Evolutionary conservation across 768 basidiomycete genomes (phyloP).

Genomic region (Tricholoma saponaceum): DNA sequence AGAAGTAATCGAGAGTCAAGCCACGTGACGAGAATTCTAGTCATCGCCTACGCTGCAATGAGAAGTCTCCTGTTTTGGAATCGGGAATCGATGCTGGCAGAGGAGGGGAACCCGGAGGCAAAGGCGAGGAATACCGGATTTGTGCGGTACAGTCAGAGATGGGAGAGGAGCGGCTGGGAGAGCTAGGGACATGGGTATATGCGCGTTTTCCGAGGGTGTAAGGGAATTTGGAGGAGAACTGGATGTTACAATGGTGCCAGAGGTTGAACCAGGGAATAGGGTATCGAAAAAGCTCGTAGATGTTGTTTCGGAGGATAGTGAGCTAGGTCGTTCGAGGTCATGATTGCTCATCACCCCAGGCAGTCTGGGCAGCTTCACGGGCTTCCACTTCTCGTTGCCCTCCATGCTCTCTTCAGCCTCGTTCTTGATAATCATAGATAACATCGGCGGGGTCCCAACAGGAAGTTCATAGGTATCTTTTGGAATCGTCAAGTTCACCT

Average conservation of each 20-base stretch:
- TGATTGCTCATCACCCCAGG: neutral
- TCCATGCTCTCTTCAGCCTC: neutral
- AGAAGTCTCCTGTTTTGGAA: too few species aligned
- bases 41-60: too few species aligned
- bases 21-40: neutral
- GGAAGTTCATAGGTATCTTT: too few species aligned
- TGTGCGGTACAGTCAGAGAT: neutral
- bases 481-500: slow-evolving; percentile 31
- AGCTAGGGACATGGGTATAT: neutral
- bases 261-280: neutral
- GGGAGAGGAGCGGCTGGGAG: too few species aligned
- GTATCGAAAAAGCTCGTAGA: too few species aligned
- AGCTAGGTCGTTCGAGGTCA: too few species aligned
- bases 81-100: too few species aligned
- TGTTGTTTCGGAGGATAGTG: too few species aligned
- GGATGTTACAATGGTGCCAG: neutral
- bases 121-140: neutral
- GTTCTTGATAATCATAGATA: slow-evolving; percentile 2
- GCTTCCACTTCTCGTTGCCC: neutral
- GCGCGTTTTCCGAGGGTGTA: neutral
- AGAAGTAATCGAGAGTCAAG: neutral
- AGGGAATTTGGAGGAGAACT: neutral
- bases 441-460: slow-evolving; percentile 25
- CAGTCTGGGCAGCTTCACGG: too few species aligned
- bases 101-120: neutral